A percentile compares a stretch with the other conserved stretches of the same genome.
Conservation (phyloP, 805 yeast genomes). For the Millerago galiae region DNA sequence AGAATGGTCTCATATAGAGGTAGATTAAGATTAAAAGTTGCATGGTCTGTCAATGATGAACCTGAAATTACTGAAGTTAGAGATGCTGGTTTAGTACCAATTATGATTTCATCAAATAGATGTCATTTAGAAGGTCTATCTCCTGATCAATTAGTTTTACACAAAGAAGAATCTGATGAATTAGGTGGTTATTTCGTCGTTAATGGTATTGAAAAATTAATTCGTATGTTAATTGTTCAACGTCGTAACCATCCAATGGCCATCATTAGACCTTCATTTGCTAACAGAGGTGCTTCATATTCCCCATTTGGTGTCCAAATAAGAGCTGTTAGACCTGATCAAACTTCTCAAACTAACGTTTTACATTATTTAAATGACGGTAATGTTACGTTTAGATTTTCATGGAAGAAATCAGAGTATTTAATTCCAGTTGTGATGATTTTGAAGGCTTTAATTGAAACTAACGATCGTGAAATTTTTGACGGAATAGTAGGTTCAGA, state of each 20-base stretch:
- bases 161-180: conserved; percentile 90
- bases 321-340: conserved; percentile 92
- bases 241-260: conserved; percentile 99
- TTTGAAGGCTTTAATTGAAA: conserved; percentile 81
- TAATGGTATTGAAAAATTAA: conserved; percentile 93
- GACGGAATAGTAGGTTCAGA: conserved; percentile 95
- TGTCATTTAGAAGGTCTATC: conserved; percentile 84
- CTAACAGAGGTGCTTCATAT: conserved; percentile 89
- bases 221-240: conserved; percentile 96
- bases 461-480: conserved; percentile 91
- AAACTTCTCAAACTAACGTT: conserved; percentile 96
- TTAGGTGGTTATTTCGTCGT: conserved; percentile 91
- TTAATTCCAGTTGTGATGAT: conserved; percentile 91
- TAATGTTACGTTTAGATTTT: conserved; percentile 90
- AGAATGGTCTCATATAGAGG: conserved; percentile 80
- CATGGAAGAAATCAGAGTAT: conserved; percentile 96
- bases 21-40: conserved; percentile 66
- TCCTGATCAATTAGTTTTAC: conserved; percentile 72
- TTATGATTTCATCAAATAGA: conserved; percentile 86
- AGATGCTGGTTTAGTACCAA: conserved; percentile 87
- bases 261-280: conserved; percentile 87
- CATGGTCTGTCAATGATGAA: conserved; percentile 86
- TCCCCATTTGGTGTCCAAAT: conserved; percentile 89
- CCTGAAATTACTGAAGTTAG: conserved; percentile 75
- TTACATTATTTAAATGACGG: conserved; percentile 93